Evolutionary conservation across 805 yeast genomes (phyloP).

Genomic region (Lachancea waltii): DNA sequence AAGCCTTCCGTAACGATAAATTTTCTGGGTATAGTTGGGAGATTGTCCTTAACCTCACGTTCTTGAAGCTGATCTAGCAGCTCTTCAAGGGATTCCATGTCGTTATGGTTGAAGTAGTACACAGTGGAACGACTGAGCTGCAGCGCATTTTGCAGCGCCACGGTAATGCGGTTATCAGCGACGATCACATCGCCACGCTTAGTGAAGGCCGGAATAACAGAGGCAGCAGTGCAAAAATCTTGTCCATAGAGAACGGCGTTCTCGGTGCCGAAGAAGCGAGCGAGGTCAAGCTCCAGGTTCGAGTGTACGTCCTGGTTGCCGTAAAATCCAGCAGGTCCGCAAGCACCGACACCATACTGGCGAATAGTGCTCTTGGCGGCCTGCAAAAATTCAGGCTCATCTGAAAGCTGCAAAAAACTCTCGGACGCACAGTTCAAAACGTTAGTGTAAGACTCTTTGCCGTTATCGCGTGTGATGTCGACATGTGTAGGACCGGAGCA

Average conservation of each 20-base stretch:
- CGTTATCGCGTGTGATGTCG: slow-evolving; percentile 24
- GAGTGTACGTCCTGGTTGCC: slow-evolving; percentile 92
- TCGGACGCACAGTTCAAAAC: slow-evolving; percentile 63
- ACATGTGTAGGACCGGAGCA: slow-evolving; percentile 38
- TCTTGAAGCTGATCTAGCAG: slow-evolving; percentile 57
- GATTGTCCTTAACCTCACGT: slow-evolving; percentile 50
- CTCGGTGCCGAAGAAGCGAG: slow-evolving; percentile 71
- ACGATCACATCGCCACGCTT: slow-evolving; percentile 92
- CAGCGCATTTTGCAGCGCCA: slow-evolving; percentile 83
- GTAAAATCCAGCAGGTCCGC: slow-evolving; percentile 97
- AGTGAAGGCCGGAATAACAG: slow-evolving; percentile 87
- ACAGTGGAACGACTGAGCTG: slow-evolving; percentile 80
- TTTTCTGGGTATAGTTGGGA: slow-evolving; percentile 70
- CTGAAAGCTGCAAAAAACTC: slow-evolving; percentile 64
- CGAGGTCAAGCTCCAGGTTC: slow-evolving; percentile 65
- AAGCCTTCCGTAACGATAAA: slow-evolving; percentile 89
- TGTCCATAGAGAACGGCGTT: slow-evolving; percentile 85
- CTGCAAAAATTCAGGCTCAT: slow-evolving; percentile 39
- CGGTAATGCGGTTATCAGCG: slow-evolving; percentile 71
- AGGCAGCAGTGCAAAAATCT: slow-evolving; percentile 78
- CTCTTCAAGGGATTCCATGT: slow-evolving; percentile 71
- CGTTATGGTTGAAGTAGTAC: slow-evolving; percentile 72
- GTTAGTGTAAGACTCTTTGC: slow-evolving; percentile 24
- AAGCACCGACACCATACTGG: slow-evolving; percentile 89
- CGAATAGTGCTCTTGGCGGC: slow-evolving; percentile 54